Evolutionary conservation across 2,329 filamentous ascomycete species (phyloP), one percentile per base, ranked within the genome.

Genomic region (Venturia nashicola): DNA sequence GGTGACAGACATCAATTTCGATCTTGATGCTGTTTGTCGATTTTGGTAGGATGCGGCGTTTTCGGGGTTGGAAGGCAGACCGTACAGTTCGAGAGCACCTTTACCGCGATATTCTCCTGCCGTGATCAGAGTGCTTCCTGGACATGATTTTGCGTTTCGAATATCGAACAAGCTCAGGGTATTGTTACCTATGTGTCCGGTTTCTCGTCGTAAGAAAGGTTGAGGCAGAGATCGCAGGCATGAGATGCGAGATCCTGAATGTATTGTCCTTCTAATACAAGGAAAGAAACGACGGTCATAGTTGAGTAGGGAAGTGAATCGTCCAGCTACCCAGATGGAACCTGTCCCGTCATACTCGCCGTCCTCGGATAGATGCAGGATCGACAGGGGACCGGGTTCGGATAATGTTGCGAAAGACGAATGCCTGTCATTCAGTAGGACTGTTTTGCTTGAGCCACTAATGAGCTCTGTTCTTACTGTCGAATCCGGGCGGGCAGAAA

Each of bases 51-150:
- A 66, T 23, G 73, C 67, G 68, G 68, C 70, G 40, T 72, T 71
- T 44, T 72, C 14, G 6, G 27, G 61, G 61, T 32, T 64, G 71
- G 75, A 75, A 32, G 76, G 78, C 0, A 90, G 76, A 16, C 86
- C 85, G 73, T 96, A 96, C n/a, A 96, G 77, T 71, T 97, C 93
- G 1, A 97, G 78, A 0, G 89, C 92, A 0, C 93, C 93, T 73
- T 94, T 92, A 40, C 88, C 90, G 69, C 94, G 95, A 77, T 97
- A 97, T 71, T 93, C 90, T 5, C 92, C 93, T 46, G 89, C 90
- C 2, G 91, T 90, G 61, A 96, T 83, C 34, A 97, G 75, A 0
- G 88, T 91, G 57, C 86, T 80, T 0, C 86, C 81, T 0, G 75
- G 69, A 0, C 73, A 72, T n/a, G 70, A 75, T 68, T 87, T 87